Conservation (phyloP, 164 flowering plant genomes). For the Sedum album region DNA sequence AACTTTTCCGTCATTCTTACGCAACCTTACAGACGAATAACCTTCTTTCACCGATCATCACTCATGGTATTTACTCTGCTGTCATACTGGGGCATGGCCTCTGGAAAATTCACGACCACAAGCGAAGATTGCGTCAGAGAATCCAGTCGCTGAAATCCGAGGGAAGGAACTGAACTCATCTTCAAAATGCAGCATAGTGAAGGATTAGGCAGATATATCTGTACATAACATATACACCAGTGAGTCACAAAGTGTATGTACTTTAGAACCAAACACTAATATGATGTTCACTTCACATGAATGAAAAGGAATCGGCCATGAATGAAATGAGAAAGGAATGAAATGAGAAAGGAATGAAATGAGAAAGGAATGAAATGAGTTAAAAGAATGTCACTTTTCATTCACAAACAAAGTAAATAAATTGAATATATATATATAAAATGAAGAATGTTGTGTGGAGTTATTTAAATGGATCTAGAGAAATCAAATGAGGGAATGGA, state of each 20-base stretch:
- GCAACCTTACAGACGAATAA: slow-evolving; percentile 51
- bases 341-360: too few relatives aligned
- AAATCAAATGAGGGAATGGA: too few relatives aligned
- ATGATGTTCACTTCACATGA: too few relatives aligned
- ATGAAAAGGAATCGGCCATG: too few relatives aligned
- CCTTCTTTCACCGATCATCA: slow-evolving; percentile 80
- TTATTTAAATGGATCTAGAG: too few relatives aligned
- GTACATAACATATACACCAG: neutral
- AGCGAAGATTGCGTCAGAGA: slow-evolving; percentile 64
- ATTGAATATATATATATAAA: too few relatives aligned
- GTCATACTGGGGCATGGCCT: slow-evolving; percentile 80
- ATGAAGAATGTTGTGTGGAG: too few relatives aligned
- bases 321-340: too few relatives aligned
- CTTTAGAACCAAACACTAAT: neutral
- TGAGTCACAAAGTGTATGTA: neutral
- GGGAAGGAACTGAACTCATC: slow-evolving; percentile 26
- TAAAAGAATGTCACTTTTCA: too few relatives aligned
- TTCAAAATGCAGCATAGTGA: slow-evolving; percentile 2
- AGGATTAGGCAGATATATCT: neutral
- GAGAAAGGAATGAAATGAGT: too few relatives aligned
- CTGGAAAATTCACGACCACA: slow-evolving; percentile 80
- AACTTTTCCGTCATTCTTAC: neutral
- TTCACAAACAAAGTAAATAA: too few relatives aligned
- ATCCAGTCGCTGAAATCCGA: slow-evolving; percentile 55
- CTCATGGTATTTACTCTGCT: slow-evolving; percentile 87